Conservation (phyloP, 768 basidiomycete genomes). For the Termitomyces sp. region DNA sequence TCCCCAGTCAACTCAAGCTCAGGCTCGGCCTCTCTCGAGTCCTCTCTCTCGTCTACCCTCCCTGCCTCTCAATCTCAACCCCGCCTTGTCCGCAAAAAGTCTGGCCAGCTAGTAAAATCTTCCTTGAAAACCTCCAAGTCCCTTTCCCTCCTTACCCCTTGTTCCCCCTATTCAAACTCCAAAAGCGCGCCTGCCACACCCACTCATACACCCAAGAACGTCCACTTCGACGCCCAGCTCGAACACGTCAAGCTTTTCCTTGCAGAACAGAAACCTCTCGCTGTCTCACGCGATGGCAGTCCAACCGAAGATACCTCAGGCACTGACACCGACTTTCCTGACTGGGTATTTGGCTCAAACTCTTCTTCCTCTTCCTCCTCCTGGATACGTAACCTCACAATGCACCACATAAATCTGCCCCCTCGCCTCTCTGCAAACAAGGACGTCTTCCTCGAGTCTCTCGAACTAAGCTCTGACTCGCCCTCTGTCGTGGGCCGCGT, state of each 20-base stretch:
- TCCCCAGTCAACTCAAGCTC: slow-evolving; percentile 1
- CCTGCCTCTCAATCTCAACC: slow-evolving; percentile 25
- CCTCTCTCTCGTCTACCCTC: slow-evolving; percentile 19
- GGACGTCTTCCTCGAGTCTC: slow-evolving; percentile 52
- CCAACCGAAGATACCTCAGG: slow-evolving; percentile 81
- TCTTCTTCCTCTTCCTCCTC: slow-evolving; percentile 24
- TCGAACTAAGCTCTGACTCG: slow-evolving; percentile 50
- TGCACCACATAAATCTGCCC: slow-evolving; percentile 72
- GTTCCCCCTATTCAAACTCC: slow-evolving; percentile 28
- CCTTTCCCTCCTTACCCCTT: slow-evolving; percentile 50
- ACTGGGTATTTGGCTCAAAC: slow-evolving; percentile 55
- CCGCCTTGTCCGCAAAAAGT: slow-evolving; percentile 81
- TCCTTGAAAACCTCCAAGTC: slow-evolving; percentile 76
- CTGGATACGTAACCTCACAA: slow-evolving; percentile 38
- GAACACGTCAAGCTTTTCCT: slow-evolving; percentile 95
- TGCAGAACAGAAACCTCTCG: slow-evolving; percentile 91
- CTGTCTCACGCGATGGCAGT: slow-evolving; percentile 88
- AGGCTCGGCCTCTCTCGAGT: background rate
- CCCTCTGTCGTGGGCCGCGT: slow-evolving; percentile 66
- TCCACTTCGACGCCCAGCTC: slow-evolving; percentile 89
- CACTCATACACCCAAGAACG: slow-evolving; percentile 64
- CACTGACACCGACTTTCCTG: slow-evolving; percentile 74
- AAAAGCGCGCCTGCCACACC: slow-evolving; percentile 85
- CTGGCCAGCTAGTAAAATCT: slow-evolving; percentile 89
- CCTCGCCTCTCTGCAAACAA: slow-evolving; percentile 25